Conservation (phyloP, 768 basidiomycete genomes). For the Rhizopogon vesiculosus region DNA sequence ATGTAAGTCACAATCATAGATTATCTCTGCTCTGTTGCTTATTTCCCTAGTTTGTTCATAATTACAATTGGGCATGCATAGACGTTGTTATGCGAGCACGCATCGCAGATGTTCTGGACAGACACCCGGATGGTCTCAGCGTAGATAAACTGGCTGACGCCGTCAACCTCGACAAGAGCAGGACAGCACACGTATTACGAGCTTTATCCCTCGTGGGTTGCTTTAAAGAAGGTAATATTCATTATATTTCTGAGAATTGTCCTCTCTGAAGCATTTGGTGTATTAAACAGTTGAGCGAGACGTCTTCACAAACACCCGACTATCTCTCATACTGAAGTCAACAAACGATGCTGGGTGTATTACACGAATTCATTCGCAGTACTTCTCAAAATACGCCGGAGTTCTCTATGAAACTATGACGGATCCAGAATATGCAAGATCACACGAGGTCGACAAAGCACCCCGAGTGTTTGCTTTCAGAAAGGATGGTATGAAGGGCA, state of each 20-base stretch:
- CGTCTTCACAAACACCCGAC: slow-evolving; percentile 29
- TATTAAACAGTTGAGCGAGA: slow-evolving; percentile 18
- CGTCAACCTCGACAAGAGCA: slow-evolving; percentile 19
- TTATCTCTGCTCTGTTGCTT: not conserved
- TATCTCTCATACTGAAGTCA: slow-evolving; percentile 23
- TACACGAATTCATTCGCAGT: slow-evolving; percentile 3
- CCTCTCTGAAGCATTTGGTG: no score
- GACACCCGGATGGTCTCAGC: slow-evolving; percentile 22
- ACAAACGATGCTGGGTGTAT: slow-evolving; percentile 6
- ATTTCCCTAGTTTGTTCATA: slow-evolving; percentile 8
- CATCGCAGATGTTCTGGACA: slow-evolving; percentile 22
- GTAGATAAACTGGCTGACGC: slow-evolving; percentile 18
- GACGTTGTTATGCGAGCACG: slow-evolving; percentile 18
- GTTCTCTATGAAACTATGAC: slow-evolving; percentile 20
- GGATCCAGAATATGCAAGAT: slow-evolving; percentile 19
- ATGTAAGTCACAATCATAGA: slow-evolving; percentile 9
- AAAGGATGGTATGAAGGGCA: slow-evolving; percentile 8
- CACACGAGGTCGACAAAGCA: slow-evolving; percentile 14
- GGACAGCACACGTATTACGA: slow-evolving; percentile 26
- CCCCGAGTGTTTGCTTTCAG: slow-evolving; percentile 14
- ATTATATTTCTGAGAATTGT: not conserved
- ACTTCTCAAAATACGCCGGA: slow-evolving; percentile 9
- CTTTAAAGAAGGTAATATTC: slow-evolving; percentile 22
- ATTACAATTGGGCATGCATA: slow-evolving; percentile 22
- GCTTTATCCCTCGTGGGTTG: slow-evolving; percentile 25